Percentiles rank a stretch among this genome's conserved stretches.
phyloP scores from a whole-genome alignment of 2,329 filamentous ascomycete genomes.

The Penicillium oxalicum region DNA sequence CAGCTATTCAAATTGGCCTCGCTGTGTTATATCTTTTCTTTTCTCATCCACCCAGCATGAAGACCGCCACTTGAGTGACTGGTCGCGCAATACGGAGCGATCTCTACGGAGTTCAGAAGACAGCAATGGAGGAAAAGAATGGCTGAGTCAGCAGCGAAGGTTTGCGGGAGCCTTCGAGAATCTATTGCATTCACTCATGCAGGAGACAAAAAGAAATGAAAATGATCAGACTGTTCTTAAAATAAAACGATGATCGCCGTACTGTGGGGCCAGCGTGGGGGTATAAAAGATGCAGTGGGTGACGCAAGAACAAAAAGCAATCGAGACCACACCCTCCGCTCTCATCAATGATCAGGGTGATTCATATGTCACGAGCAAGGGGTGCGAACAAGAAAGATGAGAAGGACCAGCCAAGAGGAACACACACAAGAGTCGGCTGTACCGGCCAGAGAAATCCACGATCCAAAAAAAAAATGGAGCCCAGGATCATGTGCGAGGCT shows the following conservation, averaged over 20 bases:
- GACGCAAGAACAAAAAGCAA: conserved; percentile 7
- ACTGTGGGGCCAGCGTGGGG: conserved; percentile 13
- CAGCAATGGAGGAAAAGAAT: not conserved
- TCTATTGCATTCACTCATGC: conserved; percentile 1
- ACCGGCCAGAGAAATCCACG: too few relatives aligned
- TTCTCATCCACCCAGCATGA: too few relatives aligned
- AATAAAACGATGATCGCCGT: conserved; percentile 3
- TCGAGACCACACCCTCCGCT: not conserved
- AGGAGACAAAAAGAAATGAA: too few relatives aligned
- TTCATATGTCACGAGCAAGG: not conserved
- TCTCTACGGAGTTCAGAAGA: too few relatives aligned
- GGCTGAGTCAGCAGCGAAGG: not conserved
- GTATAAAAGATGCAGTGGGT: conserved; percentile 21
- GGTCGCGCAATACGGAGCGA: not conserved
- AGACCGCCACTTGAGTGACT: too few relatives aligned
- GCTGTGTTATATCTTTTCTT: too few relatives aligned
- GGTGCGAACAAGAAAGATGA: not conserved
- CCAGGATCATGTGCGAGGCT: too few relatives aligned
- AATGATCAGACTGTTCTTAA: conserved; percentile 2
- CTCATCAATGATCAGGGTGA: not conserved
- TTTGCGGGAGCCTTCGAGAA: conserved; percentile 1
- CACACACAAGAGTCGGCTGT: too few relatives aligned
- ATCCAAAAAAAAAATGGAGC: too few relatives aligned
- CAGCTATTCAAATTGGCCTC: too few relatives aligned
- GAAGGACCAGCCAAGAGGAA: not conserved